Evolutionary conservation across 1,284 basidiomycete species (phyloP), one percentile per base, ranked within the genome.

Genomic region (Kalmanozyma brasiliensis): DNA sequence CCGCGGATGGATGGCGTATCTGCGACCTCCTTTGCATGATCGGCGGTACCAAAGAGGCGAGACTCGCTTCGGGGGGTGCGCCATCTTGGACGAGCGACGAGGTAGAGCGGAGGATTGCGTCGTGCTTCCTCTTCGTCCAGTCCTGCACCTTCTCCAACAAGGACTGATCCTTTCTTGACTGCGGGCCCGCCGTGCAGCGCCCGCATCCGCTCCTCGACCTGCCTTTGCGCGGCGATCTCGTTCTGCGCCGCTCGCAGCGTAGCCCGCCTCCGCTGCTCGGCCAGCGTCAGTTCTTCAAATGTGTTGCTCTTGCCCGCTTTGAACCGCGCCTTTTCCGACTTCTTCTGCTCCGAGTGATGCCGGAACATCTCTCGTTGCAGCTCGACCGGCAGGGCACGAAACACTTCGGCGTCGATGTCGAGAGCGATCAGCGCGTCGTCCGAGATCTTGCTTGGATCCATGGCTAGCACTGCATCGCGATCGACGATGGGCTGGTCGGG

Each of bases 331-430:
- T 55, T 47, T 33, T 61, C 47, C n/a, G 47, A 46, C 38, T 62
- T 62, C 19, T 52, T 49, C 51, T 60, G 53, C 19, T 70, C 72
- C 0, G 60, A 48, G 13, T 67, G 64, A 26, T 64, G 44, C 3
- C 55, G 44, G 29, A 60, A 64, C 41, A 59, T 69, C 35, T 81
- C 79, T 1, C 61, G 48, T 56, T 79, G 76, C 36, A 80, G 23
- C 17, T 62, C 60, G 10, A 58, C 37, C 2, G 79, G 78, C 20
- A 81, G 51, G 8, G 66, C 68, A 4, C 36, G 52, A 30, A 77
- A 81, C n/a, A 80, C 69, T 20, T 73, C 77, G 8, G 62, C 34
- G 40, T 80, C 78, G 40, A 80, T 76, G 13, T 64, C 77, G 1
- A 76, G 22, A 11, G 38, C 61, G 26, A 32, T 24, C 16, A 76